phyloP scores from a whole-genome alignment of 2,329 filamentous ascomycete genomes.

The Simplicillium aogashimaense region DNA sequence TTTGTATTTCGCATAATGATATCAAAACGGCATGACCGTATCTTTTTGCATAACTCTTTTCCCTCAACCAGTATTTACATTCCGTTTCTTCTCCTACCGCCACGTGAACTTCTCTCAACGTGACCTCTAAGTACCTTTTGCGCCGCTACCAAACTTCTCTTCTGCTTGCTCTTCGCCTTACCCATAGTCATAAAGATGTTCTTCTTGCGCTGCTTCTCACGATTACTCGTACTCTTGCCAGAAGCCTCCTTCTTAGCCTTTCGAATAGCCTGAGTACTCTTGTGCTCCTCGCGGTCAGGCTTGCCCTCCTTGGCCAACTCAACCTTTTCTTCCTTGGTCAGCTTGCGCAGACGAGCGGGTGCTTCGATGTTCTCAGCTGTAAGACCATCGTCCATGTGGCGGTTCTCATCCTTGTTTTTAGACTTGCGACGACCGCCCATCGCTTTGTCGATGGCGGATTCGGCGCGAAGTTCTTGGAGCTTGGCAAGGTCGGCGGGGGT shows the following conservation, averaged over 20 bases:
- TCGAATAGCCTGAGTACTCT: conserved; percentile 72
- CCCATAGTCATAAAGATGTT: conserved; percentile 98
- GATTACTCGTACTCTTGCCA: conserved; percentile 95
- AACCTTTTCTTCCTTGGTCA: conserved; percentile 81
- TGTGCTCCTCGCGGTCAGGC: conserved; percentile 68
- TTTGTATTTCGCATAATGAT: background rate
- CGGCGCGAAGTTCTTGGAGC: conserved; percentile 74
- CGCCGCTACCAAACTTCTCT: conserved; percentile 83
- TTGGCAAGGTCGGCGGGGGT: conserved; percentile 96
- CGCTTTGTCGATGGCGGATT: conserved; percentile 59
- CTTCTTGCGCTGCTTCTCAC: conserved; percentile 94
- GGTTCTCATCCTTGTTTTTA: conserved; percentile 35
- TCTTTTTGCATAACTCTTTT: background rate
- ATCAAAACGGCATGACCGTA: background rate
- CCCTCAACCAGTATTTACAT: conserved; percentile 10
- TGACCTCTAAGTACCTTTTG: conserved; percentile 73
- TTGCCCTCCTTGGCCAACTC: conserved; percentile 77
- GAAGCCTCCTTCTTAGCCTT: conserved; percentile 79
- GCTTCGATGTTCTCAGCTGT: conserved; percentile 90
- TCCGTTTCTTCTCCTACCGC: conserved; percentile 69
- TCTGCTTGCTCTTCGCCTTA: conserved; percentile 92
- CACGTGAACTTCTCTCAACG: conserved; percentile 72
- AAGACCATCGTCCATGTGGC: conserved; percentile 77
- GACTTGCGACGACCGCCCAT: conserved; percentile 37
- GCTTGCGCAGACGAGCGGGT: conserved; percentile 69